Percentiles rank a stretch among this genome's conserved stretches.
Conservation (phyloP, 257 asterid genomes). For the Eustoma russellianum region DNA sequence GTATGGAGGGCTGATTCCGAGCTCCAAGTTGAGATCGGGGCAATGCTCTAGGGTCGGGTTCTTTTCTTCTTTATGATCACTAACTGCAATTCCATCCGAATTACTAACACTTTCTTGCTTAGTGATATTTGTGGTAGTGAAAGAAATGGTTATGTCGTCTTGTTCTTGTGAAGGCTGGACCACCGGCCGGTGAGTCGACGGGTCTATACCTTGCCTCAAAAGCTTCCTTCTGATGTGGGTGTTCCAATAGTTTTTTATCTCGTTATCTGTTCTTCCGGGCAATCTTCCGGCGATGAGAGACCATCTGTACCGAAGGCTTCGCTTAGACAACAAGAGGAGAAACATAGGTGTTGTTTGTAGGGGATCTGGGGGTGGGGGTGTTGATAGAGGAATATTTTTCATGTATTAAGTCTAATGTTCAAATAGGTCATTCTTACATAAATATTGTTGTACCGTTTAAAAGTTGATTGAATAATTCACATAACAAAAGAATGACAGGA, state of each 20-base stretch:
- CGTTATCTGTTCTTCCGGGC: slow-evolving; percentile 90
- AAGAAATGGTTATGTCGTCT: slow-evolving; percentile 32
- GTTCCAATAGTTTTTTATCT: slow-evolving; percentile 90
- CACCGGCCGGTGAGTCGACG: slow-evolving; percentile 57
- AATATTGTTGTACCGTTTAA: too few species aligned
- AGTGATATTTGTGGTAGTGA: slow-evolving; percentile 11
- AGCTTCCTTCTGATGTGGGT: slow-evolving; percentile 83
- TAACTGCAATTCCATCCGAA: background rate
- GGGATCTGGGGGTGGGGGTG: too few species aligned
- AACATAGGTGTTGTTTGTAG: too few species aligned
- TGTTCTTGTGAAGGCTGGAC: slow-evolving; percentile 16
- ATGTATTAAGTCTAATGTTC: too few species aligned
- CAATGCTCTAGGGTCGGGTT: slow-evolving; percentile 37
- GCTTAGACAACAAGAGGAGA: too few species aligned
- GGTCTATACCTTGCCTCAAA: slow-evolving; percentile 71
- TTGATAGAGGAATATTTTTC: too few species aligned
- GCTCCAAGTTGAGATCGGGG: slow-evolving; percentile 85
- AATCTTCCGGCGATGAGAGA: slow-evolving; percentile 86
- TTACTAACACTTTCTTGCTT: slow-evolving; percentile 5
- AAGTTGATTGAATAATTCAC: too few species aligned
- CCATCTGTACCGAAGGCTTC: slow-evolving; percentile 37
- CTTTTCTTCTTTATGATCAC: slow-evolving; percentile 14
- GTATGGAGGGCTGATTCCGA: slow-evolving; percentile 71
- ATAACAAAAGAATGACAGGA: too few species aligned
- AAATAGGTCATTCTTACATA: background rate